Conservation (phyloP, 2,329 filamentous ascomycete genomes). For the Byssothecium circinans region DNA sequence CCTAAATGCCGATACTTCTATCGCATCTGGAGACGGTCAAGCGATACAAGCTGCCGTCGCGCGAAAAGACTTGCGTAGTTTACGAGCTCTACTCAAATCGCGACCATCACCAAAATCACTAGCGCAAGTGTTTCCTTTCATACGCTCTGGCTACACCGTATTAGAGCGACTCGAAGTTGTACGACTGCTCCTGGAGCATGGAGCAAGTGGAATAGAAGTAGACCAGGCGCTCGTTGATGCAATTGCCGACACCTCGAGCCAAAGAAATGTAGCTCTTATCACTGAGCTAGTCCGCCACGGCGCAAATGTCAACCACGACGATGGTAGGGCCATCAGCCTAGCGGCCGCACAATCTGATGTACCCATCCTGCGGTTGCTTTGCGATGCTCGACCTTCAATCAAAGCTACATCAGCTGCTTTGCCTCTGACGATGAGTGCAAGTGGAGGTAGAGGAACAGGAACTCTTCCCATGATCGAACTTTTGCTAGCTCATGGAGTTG, state of each 20-base stretch:
- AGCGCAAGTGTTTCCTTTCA: conserved; percentile 26
- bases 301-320: conserved; percentile 28
- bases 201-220: conserved; percentile 31
- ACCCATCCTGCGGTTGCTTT: conserved; percentile 29
- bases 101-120: conserved; percentile 25
- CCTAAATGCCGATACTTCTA: conserved; percentile 28
- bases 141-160: conserved; percentile 18
- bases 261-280: conserved; percentile 29
- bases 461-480: conserved; percentile 32
- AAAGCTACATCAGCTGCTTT: conserved; percentile 28
- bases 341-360: conserved; percentile 34
- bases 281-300: conserved; percentile 27
- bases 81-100: conserved; percentile 24
- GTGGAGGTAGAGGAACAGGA: conserved; percentile 22
- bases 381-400: conserved; percentile 21
- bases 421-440: conserved; percentile 30
- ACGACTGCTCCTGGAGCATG: conserved; percentile 27
- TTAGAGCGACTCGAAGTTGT: conserved; percentile 26
- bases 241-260: conserved; percentile 26
- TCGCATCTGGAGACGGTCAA: conserved; percentile 20
- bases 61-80: conserved; percentile 24
- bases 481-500: conserved; percentile 26
- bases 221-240: conserved; percentile 34
- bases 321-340: conserved; percentile 27
- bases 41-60: conserved; percentile 27